These are phyloP conservation scores for Colletotrichum neosansevieriae DNA, from an alignment of 2,329 filamentous ascomycete species.

Conservation along the genomic window DNA sequence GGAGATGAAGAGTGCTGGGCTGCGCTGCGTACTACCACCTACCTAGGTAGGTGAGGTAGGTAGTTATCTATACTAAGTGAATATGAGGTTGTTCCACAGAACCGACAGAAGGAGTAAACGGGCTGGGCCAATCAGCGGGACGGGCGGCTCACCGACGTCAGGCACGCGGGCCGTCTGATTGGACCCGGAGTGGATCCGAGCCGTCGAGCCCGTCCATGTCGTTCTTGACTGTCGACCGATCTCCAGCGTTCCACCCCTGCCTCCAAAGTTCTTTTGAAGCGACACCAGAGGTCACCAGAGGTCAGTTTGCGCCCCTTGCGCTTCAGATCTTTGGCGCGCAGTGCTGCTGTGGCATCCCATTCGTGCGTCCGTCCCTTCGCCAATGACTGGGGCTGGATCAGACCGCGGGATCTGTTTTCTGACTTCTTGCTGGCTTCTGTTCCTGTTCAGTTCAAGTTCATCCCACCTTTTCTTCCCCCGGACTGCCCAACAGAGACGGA, in stretches of 20 bases:
- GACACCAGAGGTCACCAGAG: constrained; percentile 11
- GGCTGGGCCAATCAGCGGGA: constrained; percentile 23
- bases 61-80: too few relatives aligned
- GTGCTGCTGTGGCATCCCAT: constrained; percentile 37
- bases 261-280: not conserved
- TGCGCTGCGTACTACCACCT: not conserved
- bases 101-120: constrained; percentile 17
- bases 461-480: constrained; percentile 14
- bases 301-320: constrained; percentile 37
- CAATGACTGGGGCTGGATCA: constrained; percentile 35
- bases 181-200: constrained; percentile 24
- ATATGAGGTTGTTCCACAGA: constrained; percentile 1
- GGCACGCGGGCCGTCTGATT: constrained; percentile 31
- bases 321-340: constrained; percentile 40
- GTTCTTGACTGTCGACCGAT: not conserved
- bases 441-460: constrained; percentile 15
- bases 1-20: not conserved
- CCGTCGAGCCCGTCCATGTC: constrained; percentile 7
- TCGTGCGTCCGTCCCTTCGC: constrained; percentile 35
- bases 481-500: not conserved
- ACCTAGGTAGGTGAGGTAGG: too few relatives aligned
- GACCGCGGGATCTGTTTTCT: constrained; percentile 4
- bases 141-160: constrained; percentile 14
- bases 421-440: constrained; percentile 8
- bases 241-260: not conserved